Conservation (phyloP, 805 yeast species). For the Candida ipomoeae region DNA sequence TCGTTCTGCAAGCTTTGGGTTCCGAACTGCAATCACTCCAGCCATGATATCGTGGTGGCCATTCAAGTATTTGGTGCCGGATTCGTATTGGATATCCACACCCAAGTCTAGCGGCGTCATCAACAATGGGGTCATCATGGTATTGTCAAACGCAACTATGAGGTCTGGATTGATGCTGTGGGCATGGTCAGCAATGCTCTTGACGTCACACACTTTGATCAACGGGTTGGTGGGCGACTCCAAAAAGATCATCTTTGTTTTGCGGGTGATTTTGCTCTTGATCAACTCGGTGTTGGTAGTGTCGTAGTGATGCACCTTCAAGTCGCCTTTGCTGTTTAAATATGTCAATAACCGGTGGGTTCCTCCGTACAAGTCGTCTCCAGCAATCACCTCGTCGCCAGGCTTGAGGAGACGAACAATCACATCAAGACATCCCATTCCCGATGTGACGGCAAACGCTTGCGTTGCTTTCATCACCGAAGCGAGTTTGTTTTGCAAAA, state of each 20-base stretch:
- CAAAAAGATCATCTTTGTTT: constrained; percentile 74
- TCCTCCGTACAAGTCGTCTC: constrained; percentile 94
- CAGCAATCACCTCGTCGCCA: constrained; percentile 90
- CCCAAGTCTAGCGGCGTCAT: constrained; percentile 84
- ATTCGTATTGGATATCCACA: constrained; percentile 88
- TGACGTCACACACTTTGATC: constrained; percentile 80
- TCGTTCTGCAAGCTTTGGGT: constrained; percentile 58
- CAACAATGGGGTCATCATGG: constrained; percentile 92
- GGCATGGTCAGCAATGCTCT: constrained; percentile 59
- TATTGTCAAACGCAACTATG: constrained; percentile 83
- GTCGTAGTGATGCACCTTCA: constrained; percentile 72
- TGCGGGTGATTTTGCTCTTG: constrained; percentile 47
- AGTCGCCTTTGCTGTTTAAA: constrained; percentile 56
- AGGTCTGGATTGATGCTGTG: constrained; percentile 65
- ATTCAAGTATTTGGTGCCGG: constrained; percentile 87
- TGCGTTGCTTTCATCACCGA: constrained; percentile 74
- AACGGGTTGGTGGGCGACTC: constrained; percentile 95
- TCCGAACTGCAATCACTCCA: constrained; percentile 76
- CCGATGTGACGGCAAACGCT: constrained; percentile 80
- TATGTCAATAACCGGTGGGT: constrained; percentile 81
- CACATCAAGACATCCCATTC: constrained; percentile 91
- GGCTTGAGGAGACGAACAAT: constrained; percentile 70
- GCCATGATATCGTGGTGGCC: constrained; percentile 98
- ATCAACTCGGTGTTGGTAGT: constrained; percentile 69
- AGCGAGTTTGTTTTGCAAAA: constrained; percentile 71